Base-by-base conservation (phyloP, 352 stramenopile species). In the Pythium sp. region DNA sequence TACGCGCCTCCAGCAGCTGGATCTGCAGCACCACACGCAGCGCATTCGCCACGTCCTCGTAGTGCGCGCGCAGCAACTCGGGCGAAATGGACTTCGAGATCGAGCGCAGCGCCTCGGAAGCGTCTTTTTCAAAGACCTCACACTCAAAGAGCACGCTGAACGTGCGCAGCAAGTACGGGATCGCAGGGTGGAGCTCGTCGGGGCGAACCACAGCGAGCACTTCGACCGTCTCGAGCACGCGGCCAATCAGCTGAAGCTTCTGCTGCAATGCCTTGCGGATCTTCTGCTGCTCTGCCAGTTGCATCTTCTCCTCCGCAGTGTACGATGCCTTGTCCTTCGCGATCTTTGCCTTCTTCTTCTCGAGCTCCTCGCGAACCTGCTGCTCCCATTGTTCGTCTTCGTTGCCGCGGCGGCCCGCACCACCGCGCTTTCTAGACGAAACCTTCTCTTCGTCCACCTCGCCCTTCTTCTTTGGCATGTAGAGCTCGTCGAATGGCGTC, bases 371-470 rank as follows among this genome's bases (percentile, higher is more conserved):
- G 15, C 89, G 89, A 65, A 93, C 67, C 58, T 95, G 82, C 59
- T 92, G 84, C 36, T 96, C 89, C 87, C 87, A 96, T 53, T 89
- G 81, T 43, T 95, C 87, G 22, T 96, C 89, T 43, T 93, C 85
- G 46, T 88, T 95, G 58, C 84, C 85, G 14, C 72, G 79, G 53
- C 72, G 78, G 6, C 57, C 71, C 11, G 58, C 26, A 26, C 80
- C 72, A 56, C 79, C 74, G 38, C 75, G 77, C 63, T 82, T 87
- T 5, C 62, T n/a, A 20, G 38, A 74, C 18, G 71, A 72, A 7
- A 36, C 53, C 1, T 58, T 73, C 24, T 77, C 72, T 9, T 77
- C 68, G 4, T 76, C 73, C 7, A 68, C 66, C 5, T 32, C 53
- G 9, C 74, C 58, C n/a, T 69, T 76, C 65, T 81, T 82, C 71